Conservation (phyloP, 1,284 basidiomycete species). For the Trametes polyzona region DNA sequence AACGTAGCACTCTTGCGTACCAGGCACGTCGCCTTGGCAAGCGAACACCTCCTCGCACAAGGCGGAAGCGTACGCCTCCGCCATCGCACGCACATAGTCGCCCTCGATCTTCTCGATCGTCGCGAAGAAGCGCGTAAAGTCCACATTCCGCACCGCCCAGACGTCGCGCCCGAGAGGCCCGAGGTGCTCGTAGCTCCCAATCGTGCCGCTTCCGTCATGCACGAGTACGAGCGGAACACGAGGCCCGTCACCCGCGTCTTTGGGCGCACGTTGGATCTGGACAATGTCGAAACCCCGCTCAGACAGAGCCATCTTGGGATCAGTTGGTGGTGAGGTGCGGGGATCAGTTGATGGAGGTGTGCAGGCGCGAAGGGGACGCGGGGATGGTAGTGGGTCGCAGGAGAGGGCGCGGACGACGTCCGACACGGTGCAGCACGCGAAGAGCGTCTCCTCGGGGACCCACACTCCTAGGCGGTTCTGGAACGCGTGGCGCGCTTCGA, state of each 20-base stretch:
- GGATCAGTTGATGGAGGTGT: no score
- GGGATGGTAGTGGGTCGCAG: background rate
- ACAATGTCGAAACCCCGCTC: slow-evolving; percentile 4
- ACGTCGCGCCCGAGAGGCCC: slow-evolving; percentile 51
- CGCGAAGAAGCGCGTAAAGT: slow-evolving; percentile 36
- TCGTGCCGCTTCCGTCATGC: slow-evolving; percentile 72
- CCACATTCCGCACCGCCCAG: slow-evolving; percentile 65
- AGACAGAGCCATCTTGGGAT: no score
- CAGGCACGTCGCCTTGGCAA: slow-evolving; percentile 10
- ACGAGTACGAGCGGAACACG: slow-evolving; percentile 59
- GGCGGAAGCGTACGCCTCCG: slow-evolving; percentile 49
- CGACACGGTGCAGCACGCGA: slow-evolving; percentile 9
- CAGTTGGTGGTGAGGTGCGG: no score
- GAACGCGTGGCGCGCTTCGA: slow-evolving; percentile 56
- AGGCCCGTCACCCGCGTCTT: slow-evolving; percentile 17
- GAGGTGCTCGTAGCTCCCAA: slow-evolving; percentile 55
- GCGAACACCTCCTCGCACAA: slow-evolving; percentile 31
- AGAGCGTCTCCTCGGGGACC: slow-evolving; percentile 37
- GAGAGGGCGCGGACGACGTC: slow-evolving; percentile 9
- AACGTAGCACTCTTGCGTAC: slow-evolving; percentile 47
- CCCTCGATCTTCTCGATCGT: slow-evolving; percentile 25
- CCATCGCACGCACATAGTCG: slow-evolving; percentile 54
- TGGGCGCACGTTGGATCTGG: slow-evolving; percentile 5
- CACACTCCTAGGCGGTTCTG: slow-evolving; percentile 42
- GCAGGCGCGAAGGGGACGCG: no score